Base-by-base conservation (phyloP, 768 basidiomycete genomes). In the Lactifluus subvellereus region DNA sequence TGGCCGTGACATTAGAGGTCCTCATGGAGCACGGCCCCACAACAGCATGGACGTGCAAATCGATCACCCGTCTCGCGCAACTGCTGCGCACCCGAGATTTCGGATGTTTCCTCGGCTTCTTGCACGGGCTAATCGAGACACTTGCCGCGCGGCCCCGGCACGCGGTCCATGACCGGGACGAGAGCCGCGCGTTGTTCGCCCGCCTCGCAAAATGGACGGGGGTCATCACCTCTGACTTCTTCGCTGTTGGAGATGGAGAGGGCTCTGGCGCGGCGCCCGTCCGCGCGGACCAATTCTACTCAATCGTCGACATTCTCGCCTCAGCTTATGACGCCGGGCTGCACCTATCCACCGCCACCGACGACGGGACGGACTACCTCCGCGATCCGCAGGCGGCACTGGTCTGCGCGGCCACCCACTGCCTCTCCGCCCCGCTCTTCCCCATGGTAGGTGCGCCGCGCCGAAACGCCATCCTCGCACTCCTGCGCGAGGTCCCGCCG, bases 1-100 rank as follows among this genome's bases (percentile, higher is more conserved):
- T 72, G 6, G 63, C 70, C 27, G 60, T 73, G 7, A 69, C 81
- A 16, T 66, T 73, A 16, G 69, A 72, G 5, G 73, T 69, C 27
- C 65, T 81, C n/a, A 61, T 57, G 13, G 53, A 68, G 30, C 45
- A 62, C n/a, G 59, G 54, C 40, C 43, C 60, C 22, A 57, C 69
- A 8, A 59, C 68, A 16, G 69, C 74, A 42, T 84, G 81, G 80
- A 71, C 75, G 14, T 79, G 76, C 62, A 78, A 76, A 66, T 78
- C 77, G 10, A 65, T 79, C 16, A 69, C 74, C 40, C 77, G 69
- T 8, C 69, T 82, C 49, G 74, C 72, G 3, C 69, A 72, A n/a
- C 61, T 65, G 4, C 53, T 79, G 27, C 72, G 72, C 58, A 59
- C 54, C 32, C 59, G 66, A 5, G 75, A 80, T 57, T 71, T 74